Conservation (phyloP, 345 rosid species). For the Capsella bursapastoris region DNA sequence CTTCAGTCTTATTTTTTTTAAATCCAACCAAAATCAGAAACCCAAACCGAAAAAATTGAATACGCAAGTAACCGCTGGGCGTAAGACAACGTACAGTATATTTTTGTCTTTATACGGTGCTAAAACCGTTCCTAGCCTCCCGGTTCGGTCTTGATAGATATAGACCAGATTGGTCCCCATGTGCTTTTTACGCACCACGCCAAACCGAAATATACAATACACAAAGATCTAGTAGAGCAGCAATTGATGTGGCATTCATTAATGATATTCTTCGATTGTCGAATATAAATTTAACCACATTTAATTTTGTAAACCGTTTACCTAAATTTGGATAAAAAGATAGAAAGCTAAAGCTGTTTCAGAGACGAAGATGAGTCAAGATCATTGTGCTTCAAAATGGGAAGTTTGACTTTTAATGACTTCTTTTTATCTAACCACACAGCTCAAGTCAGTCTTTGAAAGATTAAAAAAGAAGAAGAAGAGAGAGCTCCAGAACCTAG, state of each 20-base stretch:
- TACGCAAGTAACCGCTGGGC: no score
- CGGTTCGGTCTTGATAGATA: conserved; percentile 16
- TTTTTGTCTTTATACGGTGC: not conserved
- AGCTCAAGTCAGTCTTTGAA: conserved; percentile 11
- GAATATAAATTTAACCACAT: conserved; percentile 18
- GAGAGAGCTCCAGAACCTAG: conserved; percentile 33
- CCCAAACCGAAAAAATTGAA: no score
- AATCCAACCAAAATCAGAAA: no score
- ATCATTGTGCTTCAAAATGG: conserved; percentile 40
- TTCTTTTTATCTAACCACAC: conserved; percentile 21
- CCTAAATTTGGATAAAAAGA: conserved; percentile 35
- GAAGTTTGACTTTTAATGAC: conserved; percentile 42
- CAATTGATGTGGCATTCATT: conserved; percentile 10
- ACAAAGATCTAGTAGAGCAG: conserved; percentile 16
- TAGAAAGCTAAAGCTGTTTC: conserved; percentile 34
- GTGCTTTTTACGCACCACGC: not conserved
- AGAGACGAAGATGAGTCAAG: conserved; percentile 39
- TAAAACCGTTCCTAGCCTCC: not conserved
- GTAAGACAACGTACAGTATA: no score
- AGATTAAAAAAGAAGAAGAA: not conserved
- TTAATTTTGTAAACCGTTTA: conserved; percentile 27
- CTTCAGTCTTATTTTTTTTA: not conserved
- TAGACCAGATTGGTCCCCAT: conserved; percentile 22
- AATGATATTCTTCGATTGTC: conserved; percentile 28
- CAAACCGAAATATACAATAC: no score